Evolutionary conservation across 1,284 basidiomycete species (phyloP), one percentile per base, ranked within the genome.

Genomic region (Malassezia arunalokei): DNA sequence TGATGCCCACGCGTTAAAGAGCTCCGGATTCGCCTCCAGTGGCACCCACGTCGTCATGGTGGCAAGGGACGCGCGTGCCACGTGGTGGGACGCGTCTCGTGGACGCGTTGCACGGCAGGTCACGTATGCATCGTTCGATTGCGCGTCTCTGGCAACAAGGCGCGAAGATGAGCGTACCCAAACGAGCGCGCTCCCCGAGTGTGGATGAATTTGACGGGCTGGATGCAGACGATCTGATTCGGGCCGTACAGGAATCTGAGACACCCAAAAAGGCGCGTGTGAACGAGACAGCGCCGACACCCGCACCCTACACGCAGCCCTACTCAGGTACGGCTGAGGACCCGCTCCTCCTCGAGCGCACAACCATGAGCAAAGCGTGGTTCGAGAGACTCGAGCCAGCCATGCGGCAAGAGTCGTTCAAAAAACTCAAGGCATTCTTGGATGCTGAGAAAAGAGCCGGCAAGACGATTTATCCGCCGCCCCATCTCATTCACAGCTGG

Each of bases 21-120:
- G 60, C 43, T 69, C 72, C 3, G 72, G 72, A 47, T 73, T 72
- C 28, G 71, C 66, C 47, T 73, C 72, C 37, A 73, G 57, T 9
- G 72, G 72, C 1, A 73, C 66, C 72, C 72, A 73, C 48, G 47
- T 28, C 30, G 49, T 53, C 33, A 35, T 35, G 11, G 33, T 35
- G 11, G 33, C 15, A 5, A 35, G 33, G 20, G 20, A 24, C 20
- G 4, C 20, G 20, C 20, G 20, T 24, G 20, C 20, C 20, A 24
- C 44, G 35, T 28, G 32, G n/a, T 35, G 44, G 20, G 44, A 47
- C 44, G 44, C 44, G 44, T 20, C 12, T 27, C 44, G 35, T 35
- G 11, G 33, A 12, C 33, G 15, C 33, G 33, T 35, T 35, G 32
- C 44, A 8, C 7, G 39, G 39, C 39, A 3, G 3, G n/a, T 40